Evolutionary conservation across 1,284 basidiomycete species (phyloP), one percentile per base, ranked within the genome.

Genomic region (Malassezia dermatis): DNA sequence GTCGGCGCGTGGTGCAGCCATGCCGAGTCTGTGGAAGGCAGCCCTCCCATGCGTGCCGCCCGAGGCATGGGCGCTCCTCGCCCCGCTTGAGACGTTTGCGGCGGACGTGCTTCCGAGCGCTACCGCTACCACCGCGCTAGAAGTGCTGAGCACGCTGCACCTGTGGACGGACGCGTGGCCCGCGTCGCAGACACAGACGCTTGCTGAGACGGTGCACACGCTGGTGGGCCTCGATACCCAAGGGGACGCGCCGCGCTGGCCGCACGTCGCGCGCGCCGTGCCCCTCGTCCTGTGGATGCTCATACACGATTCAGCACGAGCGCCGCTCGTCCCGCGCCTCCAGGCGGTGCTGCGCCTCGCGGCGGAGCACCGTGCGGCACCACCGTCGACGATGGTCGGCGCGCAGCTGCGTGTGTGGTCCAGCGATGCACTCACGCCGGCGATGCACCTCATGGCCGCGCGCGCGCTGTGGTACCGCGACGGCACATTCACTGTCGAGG

Each of bases 231-330:
- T 40, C 11, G 34, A 35, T 31, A 10, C 30, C 13, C 32, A 17
- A 7, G 8, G 10, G 7, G 3, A 23, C 17, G 6, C 26, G 11
- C 26, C 23, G 21, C 24, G 12, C 2, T 44, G 19, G 17, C 27
- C 49, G 27, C 24, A 34, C 21, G 32, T 44, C 17, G 17, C 19
- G 6, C 49, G 35, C 11, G 41, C 42, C 8, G n/a, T 55, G 34
- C 53, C 53, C 15, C 19, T 46, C 15, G 15, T 50, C 8, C 31
- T 44, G 7, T 55, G 53, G 53, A 48, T 21, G 34, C 45, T 54
- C 26, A 24, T 15, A 8, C 46, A 35, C 15, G 23, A 19, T 17
- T 37, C 31, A 24, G 26, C 27, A 2, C 19, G 23, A 4, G 26
- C 31, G 12, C 23, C 23, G 12, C 31, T 46, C 8, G 21, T n/a